Base-by-base conservation (phyloP, 2,329 filamentous ascomycete species). In the Graphiopsis chlorocephala region DNA sequence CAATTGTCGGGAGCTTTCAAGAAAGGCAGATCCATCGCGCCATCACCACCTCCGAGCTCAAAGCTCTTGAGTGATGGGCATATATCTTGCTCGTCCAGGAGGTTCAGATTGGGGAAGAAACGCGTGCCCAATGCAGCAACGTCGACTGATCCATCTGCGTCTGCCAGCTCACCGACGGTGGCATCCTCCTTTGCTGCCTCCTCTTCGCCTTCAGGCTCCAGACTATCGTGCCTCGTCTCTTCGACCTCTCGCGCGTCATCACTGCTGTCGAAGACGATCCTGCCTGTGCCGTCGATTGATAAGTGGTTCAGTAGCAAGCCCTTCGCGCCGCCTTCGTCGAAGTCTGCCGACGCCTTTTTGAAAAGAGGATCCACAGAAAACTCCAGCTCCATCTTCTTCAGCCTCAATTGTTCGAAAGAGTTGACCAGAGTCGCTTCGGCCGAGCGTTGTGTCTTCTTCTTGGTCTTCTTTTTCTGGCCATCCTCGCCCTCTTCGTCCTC, bases 251-350 rank as follows among this genome's bases (percentile, higher is more conserved):
- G 81, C 17, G 82, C 81, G 76, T 98, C 95, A 76, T 99, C 94
- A 74, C 93, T 98, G 80, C 94, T 98, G 79, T 99, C 95, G 74
- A 99, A 99, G 5, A 99, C 93, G 67, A 99, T 99, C 38, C 94
- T 87, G 48, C 95, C 95, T 68, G 92, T 88, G 1, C 87, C 86
- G 77, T 99, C 95, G 69, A 99, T 97, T 74, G 94, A 92, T n/a
- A 99, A 83, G 78, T 99, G 94, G 74, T 99, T 99, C 33, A 99
- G 84, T 23, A 99, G 83, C 48, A 99, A 83, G 23, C 95, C 95
- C 78, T 98, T 99, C 64, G 95, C 95, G 64, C 95, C 95, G 23
- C 95, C 95, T 80, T 99, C 95, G 75, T 99, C 95, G 70, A 99
- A 99, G 80, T 99, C 95, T 50, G 95, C 95, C 6, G 94, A 96